Conservation (phyloP, 2,329 filamentous ascomycete species). For the Acarospora socialis region DNA sequence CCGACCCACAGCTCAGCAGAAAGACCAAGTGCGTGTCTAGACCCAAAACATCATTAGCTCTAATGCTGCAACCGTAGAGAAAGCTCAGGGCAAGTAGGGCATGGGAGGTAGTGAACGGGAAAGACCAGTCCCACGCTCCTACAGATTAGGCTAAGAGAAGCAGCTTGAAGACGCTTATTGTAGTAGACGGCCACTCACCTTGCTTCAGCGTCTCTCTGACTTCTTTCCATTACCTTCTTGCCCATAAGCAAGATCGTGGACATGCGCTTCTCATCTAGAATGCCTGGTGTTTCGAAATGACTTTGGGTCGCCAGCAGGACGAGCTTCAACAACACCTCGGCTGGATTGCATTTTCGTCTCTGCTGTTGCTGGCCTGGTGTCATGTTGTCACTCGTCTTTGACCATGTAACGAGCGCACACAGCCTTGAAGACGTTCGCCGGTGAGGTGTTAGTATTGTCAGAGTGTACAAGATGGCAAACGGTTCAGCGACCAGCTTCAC, state of each 20-base stretch:
- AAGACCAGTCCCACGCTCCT: background rate
- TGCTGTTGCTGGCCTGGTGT: slow-evolving; percentile 7
- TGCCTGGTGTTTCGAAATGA: slow-evolving; percentile 46
- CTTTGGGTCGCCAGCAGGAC: slow-evolving; percentile 35
- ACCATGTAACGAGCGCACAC: background rate
- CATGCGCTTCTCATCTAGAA: slow-evolving; percentile 44
- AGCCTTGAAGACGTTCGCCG: background rate
- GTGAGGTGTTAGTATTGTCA: slow-evolving; percentile 10
- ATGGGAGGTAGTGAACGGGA: background rate
- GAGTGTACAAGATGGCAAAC: too few species aligned
- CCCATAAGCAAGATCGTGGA: slow-evolving; percentile 43
- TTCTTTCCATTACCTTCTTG: slow-evolving; percentile 46
- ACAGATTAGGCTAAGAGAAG: slow-evolving; percentile 1
- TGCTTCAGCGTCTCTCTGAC: slow-evolving; percentile 40
- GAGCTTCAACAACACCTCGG: slow-evolving; percentile 34
- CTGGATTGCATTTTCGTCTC: slow-evolving; percentile 29
- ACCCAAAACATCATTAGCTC: slow-evolving; percentile 1
- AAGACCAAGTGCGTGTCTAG: slow-evolving; percentile 41
- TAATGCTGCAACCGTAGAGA: background rate
- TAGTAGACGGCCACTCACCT: slow-evolving; percentile 28
- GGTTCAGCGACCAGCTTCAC: too few species aligned
- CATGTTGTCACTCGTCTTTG: background rate
- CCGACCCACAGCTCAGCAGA: slow-evolving; percentile 46
- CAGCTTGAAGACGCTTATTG: too few species aligned
- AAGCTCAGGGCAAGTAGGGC: background rate